Base-by-base conservation (phyloP, 1,139 yeast genomes). In the Candida gigantensis region DNA sequence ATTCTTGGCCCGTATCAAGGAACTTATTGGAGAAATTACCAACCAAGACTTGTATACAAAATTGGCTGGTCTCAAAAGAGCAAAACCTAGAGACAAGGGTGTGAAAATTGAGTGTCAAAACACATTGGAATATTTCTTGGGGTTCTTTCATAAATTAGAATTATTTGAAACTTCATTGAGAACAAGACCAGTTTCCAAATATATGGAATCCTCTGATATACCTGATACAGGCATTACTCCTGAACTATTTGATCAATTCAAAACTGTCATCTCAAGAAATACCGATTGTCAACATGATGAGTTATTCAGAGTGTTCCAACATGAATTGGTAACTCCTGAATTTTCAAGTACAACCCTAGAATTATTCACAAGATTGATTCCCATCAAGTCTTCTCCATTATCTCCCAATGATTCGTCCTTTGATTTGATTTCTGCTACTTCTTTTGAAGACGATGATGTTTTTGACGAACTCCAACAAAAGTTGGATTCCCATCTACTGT, bases 381-480 rank as follows among this genome's bases (percentile, higher is more conserved):
- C 56, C 2, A 30, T 39, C 1, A 46, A 39, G 25, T n/a, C 33
- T 5, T 48, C 33, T 40, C 47, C 40, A 36, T 47, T 30, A n/a
- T 49, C 36, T 43, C 48, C 42, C 34, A 48, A 40, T n/a, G 54
- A 49, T 11, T 43, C 49, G 6, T 36, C 34, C n/a, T 37, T 36
- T 27, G 49, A 45, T 9, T 34, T 45, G 27, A 29, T 29, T 8
- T 34, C 43, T 6, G 19, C 51, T 40, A 24, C 40, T 31, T 41
- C 44, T 3, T 28, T 30, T 13, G 37, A 39, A 23, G 48, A 47
- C 15, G 39, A 40, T 18, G 52, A 53, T 34, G 45, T 40, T n/a
- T 42, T 42, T 30, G 45, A 40, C 24, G 40, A 40, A 16, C 17
- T 30, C 8, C 38, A 34, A 23, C 36, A 37, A 25, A 34, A 16